These are phyloP conservation scores for Cercophora newfieldiana DNA, from an alignment of 495 filamentous ascomycete genomes.

Conservation along the genomic window DNA sequence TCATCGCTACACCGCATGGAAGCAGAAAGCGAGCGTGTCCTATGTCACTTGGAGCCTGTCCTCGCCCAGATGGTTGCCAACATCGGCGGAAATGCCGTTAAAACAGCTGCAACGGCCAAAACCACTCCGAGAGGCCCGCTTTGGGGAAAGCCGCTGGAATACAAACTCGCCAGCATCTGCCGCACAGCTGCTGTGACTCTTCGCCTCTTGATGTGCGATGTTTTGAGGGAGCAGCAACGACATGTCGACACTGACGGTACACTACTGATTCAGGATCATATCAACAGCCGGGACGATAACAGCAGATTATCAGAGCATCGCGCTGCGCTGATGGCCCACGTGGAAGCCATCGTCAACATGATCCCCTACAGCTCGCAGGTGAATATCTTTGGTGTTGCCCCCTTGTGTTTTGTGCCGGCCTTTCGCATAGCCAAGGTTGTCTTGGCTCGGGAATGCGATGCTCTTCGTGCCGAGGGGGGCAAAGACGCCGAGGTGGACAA, in stretches of 20 bases:
- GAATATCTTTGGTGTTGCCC: slow-evolving; percentile 1
- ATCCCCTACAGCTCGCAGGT: slow-evolving; percentile 6
- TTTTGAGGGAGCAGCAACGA: neutral
- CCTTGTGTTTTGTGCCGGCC: slow-evolving; percentile 5
- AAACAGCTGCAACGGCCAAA: neutral
- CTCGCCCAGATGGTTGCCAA: neutral
- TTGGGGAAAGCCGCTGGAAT: slow-evolving; percentile 9
- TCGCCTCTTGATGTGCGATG: neutral
- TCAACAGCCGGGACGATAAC: neutral
- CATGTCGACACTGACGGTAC: neutral
- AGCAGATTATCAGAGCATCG: neutral
- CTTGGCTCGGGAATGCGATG: neutral
- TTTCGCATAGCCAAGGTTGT: slow-evolving; percentile 4
- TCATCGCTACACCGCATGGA: neutral
- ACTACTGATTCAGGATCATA: neutral
- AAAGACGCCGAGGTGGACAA: neutral
- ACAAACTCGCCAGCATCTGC: slow-evolving; percentile 10
- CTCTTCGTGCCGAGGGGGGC: neutral
- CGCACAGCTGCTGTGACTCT: neutral
- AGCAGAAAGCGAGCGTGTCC: neutral
- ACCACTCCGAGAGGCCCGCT: neutral
- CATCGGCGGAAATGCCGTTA: neutral
- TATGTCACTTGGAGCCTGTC: neutral
- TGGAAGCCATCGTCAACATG: slow-evolving; percentile 5
- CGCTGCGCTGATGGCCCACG: neutral